Conservation (phyloP, 164 flowering plant species). For the Liriodendron chinense region DNA sequence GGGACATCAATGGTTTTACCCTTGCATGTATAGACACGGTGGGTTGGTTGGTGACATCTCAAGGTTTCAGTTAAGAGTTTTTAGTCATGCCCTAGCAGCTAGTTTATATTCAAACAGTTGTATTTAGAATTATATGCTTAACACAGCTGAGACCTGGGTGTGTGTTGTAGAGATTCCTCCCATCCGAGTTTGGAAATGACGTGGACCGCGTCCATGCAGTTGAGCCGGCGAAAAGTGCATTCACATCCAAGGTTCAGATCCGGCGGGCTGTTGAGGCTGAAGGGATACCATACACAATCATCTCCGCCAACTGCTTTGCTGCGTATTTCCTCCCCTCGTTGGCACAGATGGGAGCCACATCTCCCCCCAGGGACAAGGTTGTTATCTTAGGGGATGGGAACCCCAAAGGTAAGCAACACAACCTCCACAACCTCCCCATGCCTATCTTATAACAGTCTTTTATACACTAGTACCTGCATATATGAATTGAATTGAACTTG, state of each 20-base stretch:
- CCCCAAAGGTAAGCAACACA: slow-evolving; percentile 35
- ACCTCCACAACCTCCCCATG: slow-evolving; percentile 28
- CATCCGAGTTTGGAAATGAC: slow-evolving; percentile 64
- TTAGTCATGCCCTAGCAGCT: no score
- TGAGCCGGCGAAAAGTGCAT: slow-evolving; percentile 51
- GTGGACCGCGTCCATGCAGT: slow-evolving; percentile 49
- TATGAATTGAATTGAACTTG: no score
- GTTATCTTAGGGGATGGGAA: slow-evolving; percentile 55
- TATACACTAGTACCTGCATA: no score
- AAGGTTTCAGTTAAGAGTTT: no score
- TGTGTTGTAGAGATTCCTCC: slow-evolving; percentile 51
- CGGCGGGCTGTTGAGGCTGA: slow-evolving; percentile 50
- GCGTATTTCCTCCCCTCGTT: slow-evolving; percentile 43
- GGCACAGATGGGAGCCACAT: slow-evolving; percentile 37
- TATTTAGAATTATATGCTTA: neutral
- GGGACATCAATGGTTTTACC: no score
- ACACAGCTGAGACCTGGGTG: neutral
- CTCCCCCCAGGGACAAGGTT: slow-evolving; percentile 59
- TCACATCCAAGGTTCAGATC: slow-evolving; percentile 32
- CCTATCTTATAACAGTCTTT: neutral
- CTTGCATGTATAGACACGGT: no score
- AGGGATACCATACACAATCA: slow-evolving; percentile 59
- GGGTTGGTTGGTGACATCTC: no score
- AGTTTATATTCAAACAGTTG: no score
- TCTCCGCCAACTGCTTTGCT: slow-evolving; percentile 40